A percentile compares a stretch with the other conserved stretches of the same genome.
These are phyloP conservation scores for Bassia scoparia DNA, from an alignment of 148 eudicot species.

Conservation along the genomic window DNA sequence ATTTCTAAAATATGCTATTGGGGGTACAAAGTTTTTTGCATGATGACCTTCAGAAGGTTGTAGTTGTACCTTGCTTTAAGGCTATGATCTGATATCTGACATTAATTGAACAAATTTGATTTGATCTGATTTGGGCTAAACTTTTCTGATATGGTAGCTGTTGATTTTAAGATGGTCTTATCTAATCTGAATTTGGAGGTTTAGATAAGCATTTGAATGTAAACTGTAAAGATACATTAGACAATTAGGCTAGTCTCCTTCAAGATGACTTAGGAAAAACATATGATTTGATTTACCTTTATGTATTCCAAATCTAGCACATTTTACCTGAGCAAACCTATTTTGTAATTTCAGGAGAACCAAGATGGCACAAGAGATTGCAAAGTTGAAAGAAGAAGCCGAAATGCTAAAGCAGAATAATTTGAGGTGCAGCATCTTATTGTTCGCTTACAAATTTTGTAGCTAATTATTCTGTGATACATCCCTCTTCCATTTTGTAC, in stretches of 20 bases:
- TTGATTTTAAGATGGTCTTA: too few relatives aligned
- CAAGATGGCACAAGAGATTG: constrained; percentile 90
- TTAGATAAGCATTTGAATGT: too few relatives aligned
- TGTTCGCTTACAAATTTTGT: not conserved
- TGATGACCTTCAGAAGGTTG: not conserved
- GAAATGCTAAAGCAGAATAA: constrained; percentile 50
- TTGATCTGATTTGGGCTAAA: too few relatives aligned
- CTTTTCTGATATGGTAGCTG: not conserved
- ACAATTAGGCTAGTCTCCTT: too few relatives aligned
- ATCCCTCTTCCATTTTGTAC: not conserved
- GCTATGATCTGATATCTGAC: too few relatives aligned
- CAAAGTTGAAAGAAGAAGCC: constrained; percentile 83
- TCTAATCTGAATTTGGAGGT: too few relatives aligned
- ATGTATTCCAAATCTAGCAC: not conserved
- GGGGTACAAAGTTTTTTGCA: not conserved
- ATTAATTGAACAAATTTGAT: too few relatives aligned
- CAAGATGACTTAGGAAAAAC: too few relatives aligned
- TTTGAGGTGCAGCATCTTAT: constrained; percentile 39
- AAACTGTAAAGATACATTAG: too few relatives aligned
- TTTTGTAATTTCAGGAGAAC: constrained; percentile 60
- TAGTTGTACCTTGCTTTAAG: not conserved
- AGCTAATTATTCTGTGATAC: not conserved
- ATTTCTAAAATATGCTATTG: too few relatives aligned
- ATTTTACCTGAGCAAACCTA: not conserved
- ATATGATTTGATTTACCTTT: not conserved